phyloP scores from a whole-genome alignment of 2,329 filamentous ascomycete genomes.

The Clarireedia homoeocarpa region DNA sequence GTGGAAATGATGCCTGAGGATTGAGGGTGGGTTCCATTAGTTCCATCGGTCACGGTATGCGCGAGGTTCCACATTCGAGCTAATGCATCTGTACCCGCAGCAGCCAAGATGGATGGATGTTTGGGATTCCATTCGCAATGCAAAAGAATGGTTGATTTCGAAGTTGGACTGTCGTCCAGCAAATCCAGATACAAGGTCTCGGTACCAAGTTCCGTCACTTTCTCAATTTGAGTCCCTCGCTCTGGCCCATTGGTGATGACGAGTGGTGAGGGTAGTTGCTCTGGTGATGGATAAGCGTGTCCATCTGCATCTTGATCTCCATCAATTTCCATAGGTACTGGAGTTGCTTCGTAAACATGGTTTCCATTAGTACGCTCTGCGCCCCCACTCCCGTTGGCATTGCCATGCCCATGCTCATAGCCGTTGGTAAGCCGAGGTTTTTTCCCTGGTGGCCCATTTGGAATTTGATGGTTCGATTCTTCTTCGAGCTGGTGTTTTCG shows the following conservation, averaged over 20 bases:
- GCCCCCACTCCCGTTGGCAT: not conserved
- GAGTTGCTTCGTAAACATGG: constrained; percentile 38
- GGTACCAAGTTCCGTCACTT: constrained; percentile 51
- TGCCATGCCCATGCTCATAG: constrained; percentile 42
- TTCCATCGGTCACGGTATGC: constrained; percentile 37
- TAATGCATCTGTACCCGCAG: constrained; percentile 62
- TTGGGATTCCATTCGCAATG: constrained; percentile 62
- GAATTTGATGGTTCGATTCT: constrained; percentile 32
- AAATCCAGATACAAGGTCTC: constrained; percentile 56
- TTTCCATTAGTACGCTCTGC: constrained; percentile 9
- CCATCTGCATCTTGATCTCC: constrained; percentile 38
- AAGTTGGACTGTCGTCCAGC: constrained; percentile 33
- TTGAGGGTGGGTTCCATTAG: constrained; percentile 1
- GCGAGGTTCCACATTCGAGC: constrained; percentile 60
- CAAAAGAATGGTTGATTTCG: constrained; percentile 44
- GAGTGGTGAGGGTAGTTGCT: constrained; percentile 41
- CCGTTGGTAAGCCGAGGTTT: constrained; percentile 54
- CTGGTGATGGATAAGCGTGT: constrained; percentile 58
- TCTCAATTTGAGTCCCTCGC: constrained; percentile 56
- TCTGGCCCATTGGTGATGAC: constrained; percentile 54
- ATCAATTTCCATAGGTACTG: constrained; percentile 40
- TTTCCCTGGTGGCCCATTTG: constrained; percentile 51
- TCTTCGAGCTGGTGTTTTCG: constrained; percentile 28
- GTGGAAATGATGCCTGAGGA: constrained; percentile 6
- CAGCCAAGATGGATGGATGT: constrained; percentile 57